phyloP scores from a whole-genome alignment of 2,329 filamentous ascomycete species.

The Zasmidium citrigriseum region DNA sequence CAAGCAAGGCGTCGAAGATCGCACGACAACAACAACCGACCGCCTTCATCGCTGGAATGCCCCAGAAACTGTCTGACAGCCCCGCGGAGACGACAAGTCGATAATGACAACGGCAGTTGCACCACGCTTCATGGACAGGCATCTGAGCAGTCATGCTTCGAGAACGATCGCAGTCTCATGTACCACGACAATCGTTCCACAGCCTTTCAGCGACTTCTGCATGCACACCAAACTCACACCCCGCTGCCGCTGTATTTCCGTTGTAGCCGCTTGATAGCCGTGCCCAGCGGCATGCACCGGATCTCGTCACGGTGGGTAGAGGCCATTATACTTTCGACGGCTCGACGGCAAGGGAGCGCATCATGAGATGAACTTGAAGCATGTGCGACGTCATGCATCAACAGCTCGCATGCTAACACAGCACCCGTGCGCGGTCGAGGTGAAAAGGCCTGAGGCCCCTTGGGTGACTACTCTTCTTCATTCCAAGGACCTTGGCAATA shows the following conservation, averaged over 20 bases:
- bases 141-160: background rate
- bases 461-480: background rate
- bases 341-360: background rate
- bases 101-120: background rate
- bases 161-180: too few species aligned
- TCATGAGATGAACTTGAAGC: constrained; percentile 1
- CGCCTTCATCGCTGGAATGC: background rate
- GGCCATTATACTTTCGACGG: constrained; percentile 4
- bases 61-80: background rate
- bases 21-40: too few species aligned
- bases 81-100: too few species aligned
- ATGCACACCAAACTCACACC: too few species aligned
- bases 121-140: background rate
- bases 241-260: background rate
- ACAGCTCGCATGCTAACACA: background rate
- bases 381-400: constrained; percentile 4
- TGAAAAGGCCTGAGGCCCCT: background rate
- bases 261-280: background rate
- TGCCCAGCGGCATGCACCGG: background rate
- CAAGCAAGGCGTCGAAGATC: background rate
- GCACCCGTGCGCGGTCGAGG: background rate
- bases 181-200: background rate
- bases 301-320: background rate
- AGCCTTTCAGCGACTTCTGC: background rate
- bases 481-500: background rate